These are phyloP conservation scores for Dryadomyces sulphureus DNA, from an alignment of 2,329 filamentous ascomycete genomes.

Conservation along the genomic window DNA sequence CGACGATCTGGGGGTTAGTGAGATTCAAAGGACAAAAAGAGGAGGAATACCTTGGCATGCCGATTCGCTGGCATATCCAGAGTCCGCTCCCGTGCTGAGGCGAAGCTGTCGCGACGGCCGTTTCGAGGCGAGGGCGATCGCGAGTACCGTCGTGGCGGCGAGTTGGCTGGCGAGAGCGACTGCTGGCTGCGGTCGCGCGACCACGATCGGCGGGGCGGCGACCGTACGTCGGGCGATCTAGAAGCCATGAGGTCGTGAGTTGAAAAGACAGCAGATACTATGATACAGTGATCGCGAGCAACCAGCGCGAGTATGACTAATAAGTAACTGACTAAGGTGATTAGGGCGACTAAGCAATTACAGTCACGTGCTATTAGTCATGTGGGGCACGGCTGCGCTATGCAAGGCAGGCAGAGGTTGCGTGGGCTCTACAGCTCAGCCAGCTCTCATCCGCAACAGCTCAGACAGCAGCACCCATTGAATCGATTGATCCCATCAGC, in stretches of 20 bases:
- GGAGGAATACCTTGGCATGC: no score
- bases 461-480: neutral
- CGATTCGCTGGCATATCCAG: no score
- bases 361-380: neutral
- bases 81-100: slow-evolving; percentile 19
- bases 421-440: slow-evolving; percentile 4
- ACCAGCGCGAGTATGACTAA: neutral
- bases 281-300: no score
- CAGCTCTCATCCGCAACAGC: neutral
- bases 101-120: slow-evolving; percentile 19
- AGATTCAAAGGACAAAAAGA: no score
- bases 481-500: no score
- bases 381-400: neutral
- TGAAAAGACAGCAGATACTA: no score
- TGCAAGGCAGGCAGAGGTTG: slow-evolving; percentile 7
- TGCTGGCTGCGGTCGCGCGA: neutral
- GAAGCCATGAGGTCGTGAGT: no score
- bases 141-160: neutral
- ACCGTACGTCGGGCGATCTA: slow-evolving; percentile 3
- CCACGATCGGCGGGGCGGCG: neutral
- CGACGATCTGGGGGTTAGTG: slow-evolving; percentile 74
- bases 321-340: no score
- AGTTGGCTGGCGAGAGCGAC: neutral
- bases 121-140: slow-evolving; percentile 13
- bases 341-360: no score